Base-by-base conservation (phyloP, 164 flowering plant genomes). In the Taxillus chinensis region DNA sequence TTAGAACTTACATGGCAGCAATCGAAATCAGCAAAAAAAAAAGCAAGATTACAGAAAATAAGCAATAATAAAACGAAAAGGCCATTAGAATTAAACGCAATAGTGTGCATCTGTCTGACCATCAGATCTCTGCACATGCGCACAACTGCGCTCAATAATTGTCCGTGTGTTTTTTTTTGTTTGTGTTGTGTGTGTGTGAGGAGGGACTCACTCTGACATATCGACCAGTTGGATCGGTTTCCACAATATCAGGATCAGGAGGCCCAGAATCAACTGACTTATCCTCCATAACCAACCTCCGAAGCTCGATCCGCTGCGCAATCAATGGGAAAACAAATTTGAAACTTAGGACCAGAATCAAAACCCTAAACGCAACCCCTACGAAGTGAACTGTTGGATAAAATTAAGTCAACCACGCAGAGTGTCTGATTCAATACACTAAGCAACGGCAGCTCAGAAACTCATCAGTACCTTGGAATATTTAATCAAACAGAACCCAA, bases 181-280 rank as follows among this genome's bases (percentile, higher is more conserved):
- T 27, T 2, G 27, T 27, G 27, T 27, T 27, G 27, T 27, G 2
- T 27, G 27, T 27, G 27, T 27, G 27, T 27, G 27, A 27, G 27
- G 27, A 0, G 27, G 27, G 27, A 57, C 55, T 56, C 70, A 85
- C 87, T 72, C 90, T 75, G 59, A 78, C 59, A 65, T 82, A 85
- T 60, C 90, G 81, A 61, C 71, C 41, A 39, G 71, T 68, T 4
- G 87, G 82, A 72, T 81, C 85, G 14, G 51, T 64, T 70, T 85
- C 90, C 0, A 74, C 70, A 45, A 73, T 63, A 60, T 82, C 85
- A 60, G 75, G 68, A 62, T 76, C 77, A 39, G 77, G 74, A 45
- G 71, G 71, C 61, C 77, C 78, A 8, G 10, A 14, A 48, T 48
- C 51, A 3, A 11, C 51, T 11, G 51, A 8, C 4, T 8, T 48